phyloP scores from a whole-genome alignment of 2,329 filamentous ascomycete genomes.

The Alternaria triticimaculans region DNA sequence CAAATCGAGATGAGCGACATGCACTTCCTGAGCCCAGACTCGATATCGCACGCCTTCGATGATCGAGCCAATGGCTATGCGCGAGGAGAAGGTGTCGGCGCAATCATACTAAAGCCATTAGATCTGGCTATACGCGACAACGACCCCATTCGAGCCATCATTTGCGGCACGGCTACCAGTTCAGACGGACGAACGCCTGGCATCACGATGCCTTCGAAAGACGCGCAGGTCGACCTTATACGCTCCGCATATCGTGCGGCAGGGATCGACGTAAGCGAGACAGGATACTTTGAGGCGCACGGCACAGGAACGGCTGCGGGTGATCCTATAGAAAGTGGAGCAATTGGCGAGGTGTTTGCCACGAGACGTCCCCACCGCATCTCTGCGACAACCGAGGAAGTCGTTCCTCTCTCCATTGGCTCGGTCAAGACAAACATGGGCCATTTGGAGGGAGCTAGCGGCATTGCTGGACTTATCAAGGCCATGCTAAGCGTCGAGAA shows the following conservation, averaged over 20 bases:
- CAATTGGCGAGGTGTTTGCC: conserved; percentile 13
- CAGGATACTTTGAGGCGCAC: conserved; percentile 35
- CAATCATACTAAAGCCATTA: conserved; percentile 36
- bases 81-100: conserved; percentile 64
- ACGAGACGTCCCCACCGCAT: conserved; percentile 3
- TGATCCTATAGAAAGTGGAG: conserved; percentile 25
- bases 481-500: conserved; percentile 50
- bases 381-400: conserved; percentile 3
- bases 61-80: conserved; percentile 67
- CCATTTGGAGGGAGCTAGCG: conserved; percentile 50
- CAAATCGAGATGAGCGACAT: conserved; percentile 21
- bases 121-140: conserved; percentile 23
- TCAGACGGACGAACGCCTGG: conserved; percentile 24
- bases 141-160: conserved; percentile 38
- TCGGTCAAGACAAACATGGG: conserved; percentile 50
- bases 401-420: conserved; percentile 17
- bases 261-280: conserved; percentile 36
- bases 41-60: conserved; percentile 51
- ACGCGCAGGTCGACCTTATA: conserved; percentile 47
- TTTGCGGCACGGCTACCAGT: conserved; percentile 34
- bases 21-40: conserved; percentile 37
- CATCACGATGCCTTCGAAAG: conserved; percentile 48
- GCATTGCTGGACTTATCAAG: conserved; percentile 49
- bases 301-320: conserved; percentile 39
- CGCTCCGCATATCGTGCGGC: conserved; percentile 46